A percentile compares a stretch with the other conserved stretches of the same genome.
These are phyloP conservation scores for Thraustochytrium sp. DNA, from an alignment of 352 stramenopile species.

Conservation along the genomic window DNA sequence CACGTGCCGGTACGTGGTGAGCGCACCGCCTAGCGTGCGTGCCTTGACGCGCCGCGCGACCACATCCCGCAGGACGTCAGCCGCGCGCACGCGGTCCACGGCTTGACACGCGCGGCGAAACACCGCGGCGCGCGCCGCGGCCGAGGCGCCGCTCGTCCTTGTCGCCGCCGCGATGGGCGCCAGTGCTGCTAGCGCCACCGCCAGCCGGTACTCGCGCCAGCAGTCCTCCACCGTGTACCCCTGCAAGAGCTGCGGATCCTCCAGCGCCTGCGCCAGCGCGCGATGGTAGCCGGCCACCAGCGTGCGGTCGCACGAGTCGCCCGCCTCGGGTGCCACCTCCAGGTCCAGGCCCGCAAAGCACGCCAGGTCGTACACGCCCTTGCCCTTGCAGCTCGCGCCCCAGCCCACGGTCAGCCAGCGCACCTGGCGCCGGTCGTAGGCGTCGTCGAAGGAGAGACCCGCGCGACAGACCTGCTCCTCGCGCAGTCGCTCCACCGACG, in stretches of 20 bases:
- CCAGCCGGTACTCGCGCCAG: constrained; percentile 29
- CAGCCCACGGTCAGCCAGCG: constrained; percentile 22
- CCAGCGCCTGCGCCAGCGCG: neutral
- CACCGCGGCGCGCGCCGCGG: neutral
- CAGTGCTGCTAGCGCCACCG: neutral
- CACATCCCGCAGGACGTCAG: neutral
- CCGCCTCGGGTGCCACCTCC: neutral
- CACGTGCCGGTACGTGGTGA: neutral
- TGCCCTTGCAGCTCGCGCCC: neutral
- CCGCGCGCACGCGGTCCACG: neutral
- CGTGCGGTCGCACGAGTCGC: neutral
- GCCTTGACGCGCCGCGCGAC: neutral
- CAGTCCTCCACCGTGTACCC: neutral
- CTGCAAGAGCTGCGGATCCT: neutral
- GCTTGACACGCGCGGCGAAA: neutral
- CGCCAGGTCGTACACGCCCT: neutral
- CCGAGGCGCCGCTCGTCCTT: neutral
- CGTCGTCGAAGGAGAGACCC: constrained; percentile 22
- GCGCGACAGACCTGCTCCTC: neutral
- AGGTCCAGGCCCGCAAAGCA: constrained; percentile 18
- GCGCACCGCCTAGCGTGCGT: neutral
- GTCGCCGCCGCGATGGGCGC: neutral
- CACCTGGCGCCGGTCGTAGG: neutral
- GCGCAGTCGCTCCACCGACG: neutral
- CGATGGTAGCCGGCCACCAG: constrained; percentile 10